These are phyloP conservation scores for Cyclaneusma minus DNA, from an alignment of 2,329 filamentous ascomycete species.

Conservation along the genomic window DNA sequence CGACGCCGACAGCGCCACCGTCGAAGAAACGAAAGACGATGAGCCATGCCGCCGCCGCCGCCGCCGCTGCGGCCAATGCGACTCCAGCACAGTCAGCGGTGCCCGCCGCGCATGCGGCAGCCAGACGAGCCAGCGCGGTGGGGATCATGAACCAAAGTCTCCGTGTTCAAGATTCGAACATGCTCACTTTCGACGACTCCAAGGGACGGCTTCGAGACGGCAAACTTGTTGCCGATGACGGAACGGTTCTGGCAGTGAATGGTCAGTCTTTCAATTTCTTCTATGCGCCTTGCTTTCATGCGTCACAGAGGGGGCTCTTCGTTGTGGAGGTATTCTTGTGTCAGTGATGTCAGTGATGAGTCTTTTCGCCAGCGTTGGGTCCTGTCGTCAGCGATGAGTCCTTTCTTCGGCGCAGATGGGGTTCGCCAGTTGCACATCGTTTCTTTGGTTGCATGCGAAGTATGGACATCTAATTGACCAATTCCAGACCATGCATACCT, in stretches of 20 bases:
- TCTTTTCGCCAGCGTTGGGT: no score
- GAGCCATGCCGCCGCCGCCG: conserved; percentile 13
- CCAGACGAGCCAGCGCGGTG: conserved; percentile 7
- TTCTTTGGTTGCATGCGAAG: no score
- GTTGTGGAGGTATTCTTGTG: no score
- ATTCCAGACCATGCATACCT: conserved; percentile 73
- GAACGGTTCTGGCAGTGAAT: conserved; percentile 67
- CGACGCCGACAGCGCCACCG: conserved; percentile 23
- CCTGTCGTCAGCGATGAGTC: no score
- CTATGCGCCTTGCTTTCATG: no score
- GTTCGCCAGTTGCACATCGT: no score
- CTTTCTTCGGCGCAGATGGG: no score
- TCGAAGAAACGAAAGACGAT: conserved; percentile 78
- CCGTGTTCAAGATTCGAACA: conserved; percentile 59
- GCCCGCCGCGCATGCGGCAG: no score
- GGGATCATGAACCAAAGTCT: conserved; percentile 14
- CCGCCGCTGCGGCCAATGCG: no score
- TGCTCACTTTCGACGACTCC: conserved; percentile 73
- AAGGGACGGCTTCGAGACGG: conserved; percentile 56
- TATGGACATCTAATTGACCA: conserved; percentile 1
- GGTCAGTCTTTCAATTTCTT: conserved; percentile 58
- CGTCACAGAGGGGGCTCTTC: no score
- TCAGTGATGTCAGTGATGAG: no score
- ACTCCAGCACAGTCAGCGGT: no score
- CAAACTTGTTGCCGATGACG: conserved; percentile 78